phyloP scores from a whole-genome alignment of 805 yeast species.

The Candida ortonii region DNA sequence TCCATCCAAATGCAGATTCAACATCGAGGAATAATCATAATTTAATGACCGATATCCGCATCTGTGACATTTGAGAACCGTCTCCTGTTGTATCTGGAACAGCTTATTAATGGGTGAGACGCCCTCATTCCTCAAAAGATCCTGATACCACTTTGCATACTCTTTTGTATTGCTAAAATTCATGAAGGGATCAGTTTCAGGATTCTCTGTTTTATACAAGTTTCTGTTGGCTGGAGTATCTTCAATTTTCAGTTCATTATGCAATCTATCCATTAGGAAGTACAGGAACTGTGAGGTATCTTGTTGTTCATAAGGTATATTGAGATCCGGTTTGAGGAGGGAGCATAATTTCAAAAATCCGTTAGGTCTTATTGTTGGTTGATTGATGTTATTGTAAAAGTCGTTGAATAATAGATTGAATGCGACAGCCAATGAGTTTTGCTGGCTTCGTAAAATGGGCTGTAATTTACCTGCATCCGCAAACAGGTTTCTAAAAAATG shows the following conservation, averaged over 20 bases:
- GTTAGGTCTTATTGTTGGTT: conserved; percentile 61
- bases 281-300: conserved; percentile 77
- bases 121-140: conserved; percentile 52
- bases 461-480: conserved; percentile 32
- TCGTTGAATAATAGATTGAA: conserved; percentile 53
- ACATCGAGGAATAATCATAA: conserved; percentile 39
- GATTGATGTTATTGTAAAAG: conserved; percentile 52
- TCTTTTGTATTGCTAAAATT: conserved; percentile 37
- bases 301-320: conserved; percentile 73
- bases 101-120: conserved; percentile 62
- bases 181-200: conserved; percentile 26
- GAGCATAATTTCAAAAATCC: conserved; percentile 48
- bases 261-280: conserved; percentile 63
- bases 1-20: conserved; percentile 29
- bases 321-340: conserved; percentile 59
- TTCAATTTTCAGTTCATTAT: conserved; percentile 51
- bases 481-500: conserved; percentile 48
- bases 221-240: conserved; percentile 23
- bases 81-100: conserved; percentile 74
- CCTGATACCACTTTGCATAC: conserved; percentile 61
- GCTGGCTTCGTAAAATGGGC: conserved; percentile 14
- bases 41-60: conserved; percentile 62
- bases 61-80: conserved; percentile 56
- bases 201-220: conserved; percentile 23
- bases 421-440: conserved; percentile 41